Base-by-base conservation (phyloP, 169 alveolate genomes). In the Plasmodium coatneyi region DNA sequence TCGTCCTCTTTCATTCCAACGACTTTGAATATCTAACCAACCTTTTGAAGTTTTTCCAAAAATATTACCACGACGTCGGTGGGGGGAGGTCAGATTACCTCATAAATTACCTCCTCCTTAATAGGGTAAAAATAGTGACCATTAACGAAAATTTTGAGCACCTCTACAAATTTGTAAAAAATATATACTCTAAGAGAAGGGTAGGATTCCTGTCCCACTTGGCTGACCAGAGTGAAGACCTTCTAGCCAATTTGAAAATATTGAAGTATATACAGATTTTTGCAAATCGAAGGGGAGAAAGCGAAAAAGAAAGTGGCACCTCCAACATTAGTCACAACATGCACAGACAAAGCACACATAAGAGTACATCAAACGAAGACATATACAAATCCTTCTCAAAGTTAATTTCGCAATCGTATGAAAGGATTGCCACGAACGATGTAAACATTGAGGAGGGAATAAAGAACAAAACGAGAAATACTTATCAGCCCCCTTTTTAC, bases 311-410 rank as follows among this genome's bases (percentile, higher is more conserved):
- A 3, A 28, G 14, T 28, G 36, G 76, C n/a, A 6, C n/a, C 0
- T 9, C 76, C 30, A 22, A 36, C 36, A 28, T 66, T 36, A 66
- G 76, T 66, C 76, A 22, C n/a, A 22, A 66, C 9, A 14, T 66
- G 28, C 0, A 36, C 14, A 66, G 19, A 66, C 30, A 66, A 28
- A 12, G 0, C 0, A 16, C 9, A 56, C 54, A 34, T 5, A 60
- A 19, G 0, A 30, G 22, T 0, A 10, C n/a, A 82, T 82, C 80
- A 16, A 86, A 76, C 19, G 93, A 86, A 86, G 86, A 86, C 32
- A 54, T 86, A 52, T 70, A 86, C 36, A 52, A 36, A 52, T 74
- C 86, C n/a, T 76, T 86, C 52, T 86, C 93, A 3, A 86, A 86
- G 12, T 16, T 86, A 36, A 72, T 86, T 16, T 19, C 84, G 3